Percentiles rank a stretch among this genome's conserved stretches.
Conservation (phyloP, 805 yeast genomes). For the Kregervanrija fluxuum region DNA sequence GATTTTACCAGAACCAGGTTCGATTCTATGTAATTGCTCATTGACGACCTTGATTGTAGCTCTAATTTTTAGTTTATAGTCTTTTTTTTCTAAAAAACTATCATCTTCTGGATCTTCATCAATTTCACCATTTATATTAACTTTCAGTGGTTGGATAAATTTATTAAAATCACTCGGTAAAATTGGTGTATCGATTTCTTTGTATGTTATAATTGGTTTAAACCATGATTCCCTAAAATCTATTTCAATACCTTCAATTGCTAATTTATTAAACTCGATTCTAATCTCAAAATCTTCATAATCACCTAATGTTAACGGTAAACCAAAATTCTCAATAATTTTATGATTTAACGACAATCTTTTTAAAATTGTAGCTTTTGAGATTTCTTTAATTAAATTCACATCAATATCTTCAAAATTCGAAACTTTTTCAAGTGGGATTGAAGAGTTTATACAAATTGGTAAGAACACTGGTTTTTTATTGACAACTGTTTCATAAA, state of each 20-base stretch:
- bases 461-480: constrained; percentile 28
- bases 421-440: constrained; percentile 20
- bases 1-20: constrained; percentile 24
- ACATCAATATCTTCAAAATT: constrained; percentile 24
- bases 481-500: constrained; percentile 20
- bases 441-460: constrained; percentile 19
- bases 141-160: constrained; percentile 26
- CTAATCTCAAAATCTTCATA: constrained; percentile 24
- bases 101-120: constrained; percentile 21
- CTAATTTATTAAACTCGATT: constrained; percentile 23
- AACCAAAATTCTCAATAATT: constrained; percentile 23
- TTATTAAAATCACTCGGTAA: constrained; percentile 23
- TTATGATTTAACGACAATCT: constrained; percentile 25
- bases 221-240: constrained; percentile 25
- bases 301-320: constrained; percentile 25
- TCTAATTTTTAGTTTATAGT: constrained; percentile 25
- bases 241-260: constrained; percentile 26
- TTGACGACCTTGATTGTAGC: constrained; percentile 23
- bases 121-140: constrained; percentile 14
- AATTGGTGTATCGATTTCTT: constrained; percentile 18
- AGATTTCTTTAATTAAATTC: constrained; percentile 19
- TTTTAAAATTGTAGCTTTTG: constrained; percentile 19
- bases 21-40: constrained; percentile 14
- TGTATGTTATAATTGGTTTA: constrained; percentile 18
- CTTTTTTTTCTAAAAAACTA: constrained; percentile 20